Evolutionary conservation across 2,329 filamentous ascomycete species (phyloP).

Genomic region (Fusarium sulawesiense): DNA sequence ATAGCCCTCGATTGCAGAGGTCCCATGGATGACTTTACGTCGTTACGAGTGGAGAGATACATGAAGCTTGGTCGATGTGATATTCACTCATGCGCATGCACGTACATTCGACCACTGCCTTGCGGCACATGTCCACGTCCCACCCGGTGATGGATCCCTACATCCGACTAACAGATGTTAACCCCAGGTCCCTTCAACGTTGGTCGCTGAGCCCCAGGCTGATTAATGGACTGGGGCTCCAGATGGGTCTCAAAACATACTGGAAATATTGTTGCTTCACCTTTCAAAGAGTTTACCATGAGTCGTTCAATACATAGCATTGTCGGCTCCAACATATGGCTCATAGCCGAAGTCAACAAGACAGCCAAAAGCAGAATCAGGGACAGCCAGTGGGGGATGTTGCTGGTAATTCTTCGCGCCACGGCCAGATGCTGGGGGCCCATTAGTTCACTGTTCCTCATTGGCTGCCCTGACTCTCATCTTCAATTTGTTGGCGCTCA

Average conservation of each 20-base stretch:
- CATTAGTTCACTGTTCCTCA: conserved; percentile 12
- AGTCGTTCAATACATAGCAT: background rate
- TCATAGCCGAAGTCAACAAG: background rate
- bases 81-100: conserved; percentile 15
- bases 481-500: conserved; percentile 6
- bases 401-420: conserved; percentile 7
- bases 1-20: background rate
- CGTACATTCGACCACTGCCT: conserved; percentile 13
- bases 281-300: background rate
- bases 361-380: conserved; percentile 4
- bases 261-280: background rate
- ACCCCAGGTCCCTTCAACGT: conserved; percentile 29
- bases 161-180: conserved; percentile 14
- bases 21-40: background rate
- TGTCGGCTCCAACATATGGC: background rate
- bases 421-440: conserved; percentile 24
- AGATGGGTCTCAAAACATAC: background rate
- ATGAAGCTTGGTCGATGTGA: conserved; percentile 5
- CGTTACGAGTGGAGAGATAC: background rate
- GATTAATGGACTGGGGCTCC: background rate
- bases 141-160: conserved; percentile 34
- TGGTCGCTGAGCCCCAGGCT: conserved; percentile 30
- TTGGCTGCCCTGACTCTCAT: conserved; percentile 23
- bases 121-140: conserved; percentile 22
- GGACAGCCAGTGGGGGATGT: background rate